phyloP scores from a whole-genome alignment of 73 alveolate genomes.

The Urostyla sp. region DNA sequence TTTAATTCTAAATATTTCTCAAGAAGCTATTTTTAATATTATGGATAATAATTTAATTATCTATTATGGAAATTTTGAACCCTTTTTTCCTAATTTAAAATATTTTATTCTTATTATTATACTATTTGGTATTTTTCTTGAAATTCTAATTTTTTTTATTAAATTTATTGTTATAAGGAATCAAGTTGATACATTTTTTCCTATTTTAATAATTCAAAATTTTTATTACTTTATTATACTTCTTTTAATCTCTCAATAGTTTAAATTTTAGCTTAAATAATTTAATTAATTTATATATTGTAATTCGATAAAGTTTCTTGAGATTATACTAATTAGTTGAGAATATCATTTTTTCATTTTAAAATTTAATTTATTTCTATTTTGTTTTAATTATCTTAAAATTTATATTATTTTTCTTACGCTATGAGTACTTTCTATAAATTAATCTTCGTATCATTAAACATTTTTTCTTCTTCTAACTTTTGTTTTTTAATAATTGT shows the following conservation, averaged over 20 bases:
- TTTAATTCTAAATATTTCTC: constrained; percentile 74
- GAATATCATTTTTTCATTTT: background rate
- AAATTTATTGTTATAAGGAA: background rate
- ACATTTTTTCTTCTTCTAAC: background rate
- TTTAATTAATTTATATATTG: too few relatives aligned
- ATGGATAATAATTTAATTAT: constrained; percentile 1
- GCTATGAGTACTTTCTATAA: background rate
- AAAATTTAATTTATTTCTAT: background rate
- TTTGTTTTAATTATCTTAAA: background rate
- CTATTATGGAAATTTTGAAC: background rate
- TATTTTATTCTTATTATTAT: background rate
- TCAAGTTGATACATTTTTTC: too few relatives aligned
- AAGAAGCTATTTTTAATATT: constrained; percentile 61
- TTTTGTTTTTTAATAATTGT: background rate
- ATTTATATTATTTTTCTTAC: background rate
- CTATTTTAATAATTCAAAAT: too few relatives aligned
- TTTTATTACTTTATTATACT: background rate
- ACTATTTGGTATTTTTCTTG: background rate
- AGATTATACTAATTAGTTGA: too few relatives aligned
- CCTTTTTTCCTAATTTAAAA: background rate
- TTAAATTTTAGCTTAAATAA: too few relatives aligned
- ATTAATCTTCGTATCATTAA: background rate
- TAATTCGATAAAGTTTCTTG: too few relatives aligned
- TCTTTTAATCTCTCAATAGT: background rate
- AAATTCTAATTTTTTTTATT: background rate